A percentile compares a stretch with the other conserved stretches of the same genome.
phyloP scores from a whole-genome alignment of 129 eudicot species.

The Chrysanthemum seticuspe region DNA sequence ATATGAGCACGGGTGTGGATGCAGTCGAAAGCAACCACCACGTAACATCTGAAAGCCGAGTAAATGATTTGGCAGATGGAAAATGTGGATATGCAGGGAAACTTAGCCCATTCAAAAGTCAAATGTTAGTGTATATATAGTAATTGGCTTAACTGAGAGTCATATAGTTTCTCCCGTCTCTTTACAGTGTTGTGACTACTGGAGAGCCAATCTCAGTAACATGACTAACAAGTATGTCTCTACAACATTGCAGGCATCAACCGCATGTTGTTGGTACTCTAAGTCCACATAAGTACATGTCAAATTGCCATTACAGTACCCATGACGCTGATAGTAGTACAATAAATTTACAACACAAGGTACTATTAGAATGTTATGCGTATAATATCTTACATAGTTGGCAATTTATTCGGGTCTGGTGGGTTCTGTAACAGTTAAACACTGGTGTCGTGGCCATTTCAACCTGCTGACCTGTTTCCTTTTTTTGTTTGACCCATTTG shows the following conservation, averaged over 20 bases:
- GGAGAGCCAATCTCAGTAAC: not conserved
- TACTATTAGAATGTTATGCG: conserved; percentile 25
- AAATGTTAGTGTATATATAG: conserved; percentile 24
- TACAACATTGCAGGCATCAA: conserved; percentile 24
- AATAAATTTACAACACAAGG: conserved; percentile 40
- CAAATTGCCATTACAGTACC: conserved; percentile 33
- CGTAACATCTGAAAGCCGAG: conserved; percentile 7
- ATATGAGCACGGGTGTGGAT: conserved; percentile 11
- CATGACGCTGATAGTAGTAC: conserved; percentile 12
- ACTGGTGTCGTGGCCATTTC: too few relatives aligned
- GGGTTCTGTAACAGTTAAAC: too few relatives aligned
- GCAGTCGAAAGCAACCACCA: conserved; percentile 15
- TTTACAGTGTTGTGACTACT: not conserved
- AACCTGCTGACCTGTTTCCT: too few relatives aligned
- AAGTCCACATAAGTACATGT: conserved; percentile 10
- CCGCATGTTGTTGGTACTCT: conserved; percentile 18
- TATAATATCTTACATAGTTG: not conserved
- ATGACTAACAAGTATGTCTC: conserved; percentile 2
- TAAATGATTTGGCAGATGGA: conserved; percentile 19
- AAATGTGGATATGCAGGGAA: not conserved
- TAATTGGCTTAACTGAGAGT: not conserved
- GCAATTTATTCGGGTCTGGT: too few relatives aligned
- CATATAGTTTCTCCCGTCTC: too few relatives aligned
- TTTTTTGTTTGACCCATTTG: too few relatives aligned
- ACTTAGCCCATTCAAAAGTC: conserved; percentile 13